Evolutionary conservation across 1,284 basidiomycete genomes (phyloP), one percentile per base, ranked within the genome.

Genomic region (Meira nashicola): DNA sequence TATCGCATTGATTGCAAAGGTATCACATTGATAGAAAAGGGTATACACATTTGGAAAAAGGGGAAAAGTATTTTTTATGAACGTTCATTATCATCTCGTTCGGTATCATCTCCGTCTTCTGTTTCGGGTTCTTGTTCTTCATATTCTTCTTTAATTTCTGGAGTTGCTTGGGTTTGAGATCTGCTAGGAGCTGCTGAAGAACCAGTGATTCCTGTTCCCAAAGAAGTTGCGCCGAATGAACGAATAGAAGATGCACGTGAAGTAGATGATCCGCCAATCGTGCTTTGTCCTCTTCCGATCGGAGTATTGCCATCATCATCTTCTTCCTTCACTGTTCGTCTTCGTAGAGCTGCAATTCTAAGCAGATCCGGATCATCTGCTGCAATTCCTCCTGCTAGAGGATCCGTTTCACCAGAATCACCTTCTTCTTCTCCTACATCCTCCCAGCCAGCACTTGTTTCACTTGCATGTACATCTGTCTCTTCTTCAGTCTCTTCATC

Each of bases 401-500:
- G 21, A 3, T 14, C n/a, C n/a, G 37, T 39, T 17, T 53, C 40
- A 33, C 28, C 54, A 11, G 46, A 21, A 2, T 40, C 55, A 14
- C n/a, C 49, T 5, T 39, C 51, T 40, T 59, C 57, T 10, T 52
- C 57, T 15, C 41, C 53, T n/a, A 41, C 56, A 43, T 58, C 58
- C 17, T 57, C 39, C 44, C 54, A 43, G 10, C 21, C 52, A 17
- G 12, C 43, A 14, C 55, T 56, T 8, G 54, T 21, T 58, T 54
- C 48, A 23, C 37, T 57, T 9, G 3, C 37, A 25, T 25, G 54
- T 0, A 69, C 62, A 21, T 74, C 71, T 9, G 71, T 74, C 41
- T 74, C 71, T 39, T 74, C 71, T 51, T 74, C 71, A 11, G 71
- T 74, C 60, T 74, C 71, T 47, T 74, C 71, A 43, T 74, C 71